Evolutionary conservation across 2,329 filamentous ascomycete genomes (phyloP), one percentile per base, ranked within the genome.

Genomic region (Penicillium janthinellum): DNA sequence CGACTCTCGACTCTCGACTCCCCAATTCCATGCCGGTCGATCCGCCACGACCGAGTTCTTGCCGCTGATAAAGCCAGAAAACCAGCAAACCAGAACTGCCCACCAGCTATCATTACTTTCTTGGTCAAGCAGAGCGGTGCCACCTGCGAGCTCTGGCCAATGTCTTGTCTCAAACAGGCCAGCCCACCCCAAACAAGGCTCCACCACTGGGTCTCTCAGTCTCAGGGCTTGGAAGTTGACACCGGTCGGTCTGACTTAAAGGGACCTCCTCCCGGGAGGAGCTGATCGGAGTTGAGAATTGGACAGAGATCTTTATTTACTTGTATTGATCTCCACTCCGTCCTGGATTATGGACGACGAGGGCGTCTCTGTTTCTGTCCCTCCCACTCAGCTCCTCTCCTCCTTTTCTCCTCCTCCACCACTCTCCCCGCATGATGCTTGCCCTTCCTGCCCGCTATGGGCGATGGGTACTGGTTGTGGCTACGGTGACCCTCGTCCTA

Each of bases 391-490:
- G 38, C 44, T 35, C 12, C 25, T 41, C 11, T 41, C 11, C 44
- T 34, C 12, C 34, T 28, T 28, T 28, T 6, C 25, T 28, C 6
- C 25, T 6, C 37, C 49, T 28, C 39, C 31, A 8, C 25, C 49
- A 20, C 39, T 47, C 14, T 38, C 41, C 25, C 53, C 28, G 15
- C 47, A 59, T 42, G 38, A 68, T 68, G 66, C 53, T 52, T 15
- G 42, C 47, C 17, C 57, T 66, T 44, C 64, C 64, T 47, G 64
- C 59, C 52, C 66, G 65, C 20, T 68, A 68, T 63, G 58, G 65
- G 45, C 66, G 66, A 42, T 66, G 62, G 62, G 58, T 64, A 39
- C 60, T 60, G 22, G 47, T 68, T 28, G 41, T 67, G 1, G 61
- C 56, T 17, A 57, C 58, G 31, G 35, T 60, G 25, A 58, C 58